Evolutionary conservation across 257 asterid genomes (phyloP), one percentile per base, ranked within the genome.

Genomic region (Lycium ferocissimum): DNA sequence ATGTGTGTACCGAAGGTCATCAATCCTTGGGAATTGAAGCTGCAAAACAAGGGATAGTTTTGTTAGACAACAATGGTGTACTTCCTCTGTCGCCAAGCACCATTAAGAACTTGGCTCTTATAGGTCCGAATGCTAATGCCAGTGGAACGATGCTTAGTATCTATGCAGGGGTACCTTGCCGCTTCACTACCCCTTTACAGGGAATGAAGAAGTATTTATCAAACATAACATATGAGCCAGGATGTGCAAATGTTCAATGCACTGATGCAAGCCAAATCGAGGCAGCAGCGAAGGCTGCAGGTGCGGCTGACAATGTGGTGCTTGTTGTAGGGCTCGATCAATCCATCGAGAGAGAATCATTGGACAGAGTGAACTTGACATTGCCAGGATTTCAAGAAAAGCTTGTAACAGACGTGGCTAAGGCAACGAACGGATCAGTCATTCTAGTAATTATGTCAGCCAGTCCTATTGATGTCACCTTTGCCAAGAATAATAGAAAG

Each of bases 111-210:
- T 63, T 88, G 40, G 85, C 80, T 12, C 38, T 88, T 7, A 79
- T 88, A 13, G 90, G 90, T 76, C 90, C 90, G 47, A 85, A 88
- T 17, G 88, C 86, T 5, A 83, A 88, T 79, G 90, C 79, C 26
- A 85, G 85, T 15, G 61, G 3, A 0, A 71, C 88, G 7, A 88
- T 88, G 90, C 2, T 85, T 9, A 86, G 88, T 18, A 88, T 38
- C 81, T 88, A 88, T 20, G 85, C 86, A 9, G 90, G 90, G 37
- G 76, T 73, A 18, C 87, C 89, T 7, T 87, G 89, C 53, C 62
- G 75, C 5, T 87, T 47, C 37, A 82, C 86, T 13, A 84, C 87
- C 78, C 87, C 85, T 73, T 82, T 87, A 20, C 89, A 85, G 70
- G 89, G 83, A 33, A 33, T 85, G 45, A 51, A 57, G 43, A 84